Base-by-base conservation (phyloP, 2,329 filamentous ascomycete species). In the Fusarium sterilihyphosum region DNA sequence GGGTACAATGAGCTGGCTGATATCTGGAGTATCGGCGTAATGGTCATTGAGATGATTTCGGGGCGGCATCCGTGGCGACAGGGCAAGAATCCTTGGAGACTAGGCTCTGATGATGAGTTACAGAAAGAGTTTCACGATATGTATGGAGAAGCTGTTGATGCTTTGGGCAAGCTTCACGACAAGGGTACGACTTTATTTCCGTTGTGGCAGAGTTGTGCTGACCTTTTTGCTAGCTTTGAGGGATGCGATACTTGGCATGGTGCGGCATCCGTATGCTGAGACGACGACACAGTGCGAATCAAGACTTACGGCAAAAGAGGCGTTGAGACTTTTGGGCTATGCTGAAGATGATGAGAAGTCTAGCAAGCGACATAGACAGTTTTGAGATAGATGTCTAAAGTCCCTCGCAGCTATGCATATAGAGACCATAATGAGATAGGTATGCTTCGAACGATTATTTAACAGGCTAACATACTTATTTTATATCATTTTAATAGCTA, bases 251-350 rank as follows among this genome's bases (percentile, higher is more conserved):
- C 0, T 54, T 7, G 52, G 52, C 0, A 54, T 54, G 52, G 52
- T 54, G 6, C 24, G 52, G 20, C 24, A 54, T 54, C 14, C 52
- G 3, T 54, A 54, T n/a, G 52, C 52, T 40, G 52, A 54, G 13
- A 54, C 18, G 1, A 0, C 24, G 2, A 5, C 14, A 26, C 52
- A 54, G 0, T 6, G 20, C 0, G 0, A 38, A 38, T 54, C 35
- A 2, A 54, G 52, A 38, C 52, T 54, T 9, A 54, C 52, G 2
- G 35, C 35, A 0, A 54, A 40, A 54, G 52, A 54, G 52, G 52
- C 18, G 1, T 5, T 54, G 18, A 26, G 24, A 0, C 9, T 54
- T 40, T 7, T 54, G 24, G 14, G 18, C 0, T 3, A 12, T 2
- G 2, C 3, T 13, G 52, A 40, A 7, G 24, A 40, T 40, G 18